Evolutionary conservation across 2,329 filamentous ascomycete genomes (phyloP), one percentile per base, ranked within the genome.

Genomic region (Chrysoporthe puriensis): DNA sequence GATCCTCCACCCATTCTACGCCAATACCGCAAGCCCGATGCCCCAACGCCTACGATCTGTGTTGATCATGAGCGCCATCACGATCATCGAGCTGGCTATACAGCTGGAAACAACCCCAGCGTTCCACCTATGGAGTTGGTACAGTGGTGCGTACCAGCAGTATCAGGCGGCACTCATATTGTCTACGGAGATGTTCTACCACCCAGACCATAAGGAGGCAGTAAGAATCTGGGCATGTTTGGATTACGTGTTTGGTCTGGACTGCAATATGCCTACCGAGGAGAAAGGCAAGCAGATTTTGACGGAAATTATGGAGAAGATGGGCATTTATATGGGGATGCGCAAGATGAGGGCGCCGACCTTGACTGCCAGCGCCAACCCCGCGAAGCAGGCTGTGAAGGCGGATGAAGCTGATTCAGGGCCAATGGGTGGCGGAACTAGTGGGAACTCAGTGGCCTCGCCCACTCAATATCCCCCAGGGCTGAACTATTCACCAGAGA

Each of bases 91-190:
- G 72, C 79, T 82, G 3, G 80, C 81, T 1, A 82, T 83, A 60
- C 78, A 81, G 69, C 78, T 85, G 4, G 82, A 84, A 68, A 82
- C 78, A 5, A 78, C 79, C 66, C 75, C 74, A 0, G 68, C 74
- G 4, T 84, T 92, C 48, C 76, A 79, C 1, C 79, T 79, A 1
- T 94, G 90, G 90, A 78, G 81, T 1, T 94, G 91, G 91, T 93
- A 93, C 72, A 74, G 81, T 14, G 90, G 90, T 4, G 90, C 91
- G 6, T 86, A 91, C 70, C 89, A 91, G 70, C 91, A 93, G 74
- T 92, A 90, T 75, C 91, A 93, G 73, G 84, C 86, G 4, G 89
- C 90, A 0, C 82, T 94, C 43, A 81, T 94, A 1, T 80, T 94
- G 32, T 82, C 92, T 7, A 85, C 87, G 32, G 90, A 94, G 74